Base-by-base conservation (phyloP, 139 green algal genomes). In the Gonium pectorale region DNA sequence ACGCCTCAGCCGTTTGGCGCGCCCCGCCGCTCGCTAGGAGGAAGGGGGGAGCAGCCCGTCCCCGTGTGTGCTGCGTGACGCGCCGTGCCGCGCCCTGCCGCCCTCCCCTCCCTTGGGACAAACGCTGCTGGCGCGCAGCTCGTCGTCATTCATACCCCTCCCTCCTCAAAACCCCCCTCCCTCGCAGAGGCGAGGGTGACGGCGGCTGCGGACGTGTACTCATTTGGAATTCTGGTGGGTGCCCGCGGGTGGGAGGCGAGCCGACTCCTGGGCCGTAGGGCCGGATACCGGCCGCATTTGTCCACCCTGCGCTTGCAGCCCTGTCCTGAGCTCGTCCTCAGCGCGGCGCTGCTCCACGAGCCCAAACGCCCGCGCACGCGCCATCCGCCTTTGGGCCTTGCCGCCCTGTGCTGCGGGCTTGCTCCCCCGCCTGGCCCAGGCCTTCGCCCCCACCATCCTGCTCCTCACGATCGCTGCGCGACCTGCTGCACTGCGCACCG, bases 171-270 rank as follows among this genome's bases (percentile, higher is more conserved):
- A 68, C 17, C n/a, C 41, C 41, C 41, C 13, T n/a, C 27, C 22
- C 27, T 44, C 19, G 46, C 46, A 81, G 73, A 71, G 29, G 59
- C 59, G 1, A 40, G 41, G 7, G 41, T 82, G 29, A 59, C 60
- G 3, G 59, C 75, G 1, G 46, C 40, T 41, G 75, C 40, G n/a
- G 75, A 82, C 43, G 31, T 82, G 0, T 82, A 82, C 31, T 49
- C 29, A 3, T 82, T 82, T 29, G 75, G 73, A 31, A 79, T 79
- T 8, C 35, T 64, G 46, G 46, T 79, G 35, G 38, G 70, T 17
- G 29, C 7, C 37, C 35, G 6, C 6, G n/a, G 13, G 9, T 29
- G 29, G n/a, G n/a, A 5, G 24, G 62, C 6, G 6, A 43, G 5
- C 29, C 5, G 62, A 5, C 5, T 15, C 9, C 6, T 5, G 62